These are phyloP conservation scores for Lithocarpus polystachyus DNA, from an alignment of 306 rosid species.

Conservation along the genomic window DNA sequence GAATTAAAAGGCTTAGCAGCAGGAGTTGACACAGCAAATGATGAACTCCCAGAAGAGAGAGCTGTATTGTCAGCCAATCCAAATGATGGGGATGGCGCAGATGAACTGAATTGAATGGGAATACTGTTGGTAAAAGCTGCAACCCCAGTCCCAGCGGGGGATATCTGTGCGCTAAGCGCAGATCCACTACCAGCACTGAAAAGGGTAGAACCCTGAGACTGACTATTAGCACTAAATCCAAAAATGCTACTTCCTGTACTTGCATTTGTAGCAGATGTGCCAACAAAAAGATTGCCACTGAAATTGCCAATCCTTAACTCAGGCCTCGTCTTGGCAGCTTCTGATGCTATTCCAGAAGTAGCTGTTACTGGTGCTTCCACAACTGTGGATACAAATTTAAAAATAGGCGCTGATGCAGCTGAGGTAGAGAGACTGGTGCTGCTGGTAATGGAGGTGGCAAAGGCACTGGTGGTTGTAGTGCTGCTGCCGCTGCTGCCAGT, in stretches of 20 bases:
- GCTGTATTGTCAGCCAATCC: conserved; percentile 44
- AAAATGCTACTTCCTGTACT: conserved; percentile 41
- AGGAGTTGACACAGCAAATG: conserved; percentile 51
- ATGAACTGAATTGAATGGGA: conserved; percentile 50
- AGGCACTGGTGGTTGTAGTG: conserved; percentile 5
- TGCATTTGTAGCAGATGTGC: conserved; percentile 37
- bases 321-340: conserved; percentile 39
- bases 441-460: conserved; percentile 28
- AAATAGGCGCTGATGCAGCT: conserved; percentile 28
- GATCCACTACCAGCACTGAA: conserved; percentile 27
- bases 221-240: conserved; percentile 53
- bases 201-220: conserved; percentile 21
- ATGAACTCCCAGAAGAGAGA: conserved; percentile 53
- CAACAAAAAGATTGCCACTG: conserved; percentile 36
- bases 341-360: conserved; percentile 24
- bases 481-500: not conserved
- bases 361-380: conserved; percentile 27
- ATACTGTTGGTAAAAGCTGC: conserved; percentile 47
- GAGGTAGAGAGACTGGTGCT: conserved; percentile 21
- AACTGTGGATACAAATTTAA: conserved; percentile 39
- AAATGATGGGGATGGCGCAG: conserved; percentile 41
- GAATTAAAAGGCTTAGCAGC: conserved; percentile 34
- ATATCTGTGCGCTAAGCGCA: conserved; percentile 31
- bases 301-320: conserved; percentile 38
- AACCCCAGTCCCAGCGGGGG: conserved; percentile 43